phyloP scores from a whole-genome alignment of 2,329 filamentous ascomycete species.

The Fusarium sp. region DNA sequence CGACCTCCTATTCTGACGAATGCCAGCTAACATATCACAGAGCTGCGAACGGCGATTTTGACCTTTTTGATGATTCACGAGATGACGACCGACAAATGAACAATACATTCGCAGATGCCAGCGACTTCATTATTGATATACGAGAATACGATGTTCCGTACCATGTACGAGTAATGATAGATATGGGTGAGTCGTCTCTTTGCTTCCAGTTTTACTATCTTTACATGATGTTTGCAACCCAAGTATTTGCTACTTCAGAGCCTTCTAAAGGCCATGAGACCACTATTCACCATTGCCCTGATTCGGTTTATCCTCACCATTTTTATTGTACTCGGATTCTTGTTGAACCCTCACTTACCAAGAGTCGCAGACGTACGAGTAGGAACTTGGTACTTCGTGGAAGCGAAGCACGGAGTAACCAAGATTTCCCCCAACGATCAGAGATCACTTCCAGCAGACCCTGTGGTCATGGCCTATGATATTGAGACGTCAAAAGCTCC shows the following conservation, averaged over 20 bases:
- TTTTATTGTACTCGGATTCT: neutral
- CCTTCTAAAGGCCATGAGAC: conserved; percentile 91
- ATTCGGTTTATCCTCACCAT: conserved; percentile 55
- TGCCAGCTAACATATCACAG: conserved; percentile 36
- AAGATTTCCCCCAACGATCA: conserved; percentile 89
- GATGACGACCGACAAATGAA: conserved; percentile 84
- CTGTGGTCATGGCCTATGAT: conserved; percentile 98
- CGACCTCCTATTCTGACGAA: neutral
- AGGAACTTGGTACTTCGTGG: conserved; percentile 96
- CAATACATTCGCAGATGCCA: conserved; percentile 83
- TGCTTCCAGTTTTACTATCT: neutral
- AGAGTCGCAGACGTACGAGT: conserved; percentile 83
- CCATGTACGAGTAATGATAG: conserved; percentile 98
- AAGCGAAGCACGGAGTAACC: conserved; percentile 90
- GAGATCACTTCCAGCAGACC: conserved; percentile 89
- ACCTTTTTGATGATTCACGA: conserved; percentile 92
- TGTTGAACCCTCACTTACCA: conserved; percentile 18
- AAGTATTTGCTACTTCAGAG: conserved; percentile 99
- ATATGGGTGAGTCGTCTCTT: conserved; percentile 72
- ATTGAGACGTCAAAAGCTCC: conserved; percentile 98
- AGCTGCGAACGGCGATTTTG: conserved; percentile 84
- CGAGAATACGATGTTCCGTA: conserved; percentile 99
- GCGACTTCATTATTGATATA: conserved; percentile 98
- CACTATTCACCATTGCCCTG: conserved; percentile 89
- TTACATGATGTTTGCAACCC: conserved; percentile 87